phyloP scores from a whole-genome alignment of 2,329 filamentous ascomycete genomes.

The Pyrenophora seminiperda region DNA sequence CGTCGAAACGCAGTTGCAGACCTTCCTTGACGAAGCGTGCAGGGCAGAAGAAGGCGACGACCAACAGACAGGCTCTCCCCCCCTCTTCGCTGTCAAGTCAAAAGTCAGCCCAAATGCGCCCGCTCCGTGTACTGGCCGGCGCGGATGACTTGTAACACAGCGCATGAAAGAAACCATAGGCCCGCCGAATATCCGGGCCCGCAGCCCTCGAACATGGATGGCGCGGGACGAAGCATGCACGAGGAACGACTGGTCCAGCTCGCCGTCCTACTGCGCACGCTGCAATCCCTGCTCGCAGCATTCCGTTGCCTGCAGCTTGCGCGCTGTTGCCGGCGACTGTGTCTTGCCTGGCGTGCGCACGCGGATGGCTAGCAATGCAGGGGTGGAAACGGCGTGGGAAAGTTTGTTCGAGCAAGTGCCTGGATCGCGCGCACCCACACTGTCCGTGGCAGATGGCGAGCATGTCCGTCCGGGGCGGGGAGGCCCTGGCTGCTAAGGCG shows the following conservation, averaged over 20 bases:
- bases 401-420: neutral
- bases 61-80: neutral
- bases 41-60: too few species aligned
- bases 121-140: conserved; percentile 3
- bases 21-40: neutral
- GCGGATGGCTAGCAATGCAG: neutral
- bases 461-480: too few species aligned
- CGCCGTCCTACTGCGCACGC: conserved; percentile 9
- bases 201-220: conserved; percentile 14
- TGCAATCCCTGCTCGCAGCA: conserved; percentile 8
- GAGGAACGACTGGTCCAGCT: conserved; percentile 17
- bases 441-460: too few species aligned
- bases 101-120: neutral
- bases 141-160: conserved; percentile 15
- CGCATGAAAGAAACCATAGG: conserved; percentile 11
- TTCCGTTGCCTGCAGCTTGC: conserved; percentile 1
- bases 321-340: conserved; percentile 5
- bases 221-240: conserved; percentile 18
- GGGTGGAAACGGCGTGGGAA: neutral
- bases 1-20: neutral
- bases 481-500: too few species aligned
- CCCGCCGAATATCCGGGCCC: conserved; percentile 9
- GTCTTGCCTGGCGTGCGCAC: neutral
- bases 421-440: neutral
- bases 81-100: conserved; percentile 8